Evolutionary conservation across 2,329 filamentous ascomycete species (phyloP).

Genomic region (Paraconiothyrium brasiliense): DNA sequence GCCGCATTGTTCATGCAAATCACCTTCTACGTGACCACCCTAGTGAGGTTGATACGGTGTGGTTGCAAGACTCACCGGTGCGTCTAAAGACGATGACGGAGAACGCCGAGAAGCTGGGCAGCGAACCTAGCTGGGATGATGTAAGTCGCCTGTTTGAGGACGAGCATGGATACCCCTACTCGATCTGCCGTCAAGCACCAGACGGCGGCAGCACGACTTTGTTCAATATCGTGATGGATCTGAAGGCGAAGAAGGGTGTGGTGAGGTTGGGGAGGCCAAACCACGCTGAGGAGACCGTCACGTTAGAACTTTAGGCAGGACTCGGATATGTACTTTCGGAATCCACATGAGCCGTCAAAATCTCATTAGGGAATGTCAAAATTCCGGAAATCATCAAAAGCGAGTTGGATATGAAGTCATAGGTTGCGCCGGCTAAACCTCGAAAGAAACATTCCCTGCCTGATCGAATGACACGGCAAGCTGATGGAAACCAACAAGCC

Average conservation of each 20-base stretch:
- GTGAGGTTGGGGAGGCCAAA: conserved; percentile 44
- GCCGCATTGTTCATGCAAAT: conserved; percentile 55
- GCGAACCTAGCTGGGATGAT: conserved; percentile 37
- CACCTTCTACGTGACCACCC: conserved; percentile 53
- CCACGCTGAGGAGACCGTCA: conserved; percentile 37
- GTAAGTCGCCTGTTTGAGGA: conserved; percentile 53
- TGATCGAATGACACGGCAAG: background rate
- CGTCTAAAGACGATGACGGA: conserved; percentile 51
- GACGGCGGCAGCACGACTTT: conserved; percentile 44
- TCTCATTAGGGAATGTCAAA: too few species aligned
- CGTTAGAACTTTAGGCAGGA: conserved; percentile 28
- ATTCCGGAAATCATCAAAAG: background rate
- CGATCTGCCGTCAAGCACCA: conserved; percentile 40
- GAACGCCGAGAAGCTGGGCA: conserved; percentile 32
- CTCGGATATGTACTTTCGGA: background rate
- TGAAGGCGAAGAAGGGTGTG: conserved; percentile 41
- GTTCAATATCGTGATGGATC: conserved; percentile 51
- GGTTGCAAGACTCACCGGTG: conserved; percentile 53
- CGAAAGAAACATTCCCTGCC: background rate
- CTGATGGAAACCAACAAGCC: background rate
- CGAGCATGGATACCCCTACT: conserved; percentile 49
- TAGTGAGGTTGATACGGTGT: conserved; percentile 52
- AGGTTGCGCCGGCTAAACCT: background rate
- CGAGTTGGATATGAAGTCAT: background rate
- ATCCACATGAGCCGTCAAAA: background rate